Conservation (phyloP, 495 filamentous ascomycete genomes). For the Bryoglossum gracile region DNA sequence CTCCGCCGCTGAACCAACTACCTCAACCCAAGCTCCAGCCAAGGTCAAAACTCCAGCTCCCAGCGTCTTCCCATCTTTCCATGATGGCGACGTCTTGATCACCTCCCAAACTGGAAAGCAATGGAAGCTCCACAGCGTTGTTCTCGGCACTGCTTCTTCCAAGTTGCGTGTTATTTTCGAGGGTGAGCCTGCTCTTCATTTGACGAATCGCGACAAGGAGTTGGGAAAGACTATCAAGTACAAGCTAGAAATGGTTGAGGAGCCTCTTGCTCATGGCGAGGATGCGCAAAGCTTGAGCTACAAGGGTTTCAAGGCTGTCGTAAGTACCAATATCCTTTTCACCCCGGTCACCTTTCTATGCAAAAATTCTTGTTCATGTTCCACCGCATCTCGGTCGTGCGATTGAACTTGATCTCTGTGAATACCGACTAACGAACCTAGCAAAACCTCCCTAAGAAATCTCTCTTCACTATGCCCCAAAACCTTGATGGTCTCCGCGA, state of each 20-base stretch:
- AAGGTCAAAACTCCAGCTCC: too few species aligned
- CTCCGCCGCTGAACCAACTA: too few species aligned
- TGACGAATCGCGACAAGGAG: slow-evolving; percentile 12
- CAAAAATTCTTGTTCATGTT: too few species aligned
- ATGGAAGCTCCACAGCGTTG: slow-evolving; percentile 31
- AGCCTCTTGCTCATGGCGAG: background rate
- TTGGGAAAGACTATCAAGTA: slow-evolving; percentile 20
- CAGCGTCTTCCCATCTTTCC: slow-evolving; percentile 21
- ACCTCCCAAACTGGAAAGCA: slow-evolving; percentile 24
- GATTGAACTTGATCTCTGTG: too few species aligned
- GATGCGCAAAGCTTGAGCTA: slow-evolving; percentile 1
- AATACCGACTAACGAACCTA: background rate
- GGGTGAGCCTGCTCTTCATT: slow-evolving; percentile 1
- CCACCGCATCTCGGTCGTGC: too few species aligned
- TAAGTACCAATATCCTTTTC: slow-evolving; percentile 4
- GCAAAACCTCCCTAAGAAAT: background rate
- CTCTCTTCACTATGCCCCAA: background rate
- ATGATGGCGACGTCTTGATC: slow-evolving; percentile 34
- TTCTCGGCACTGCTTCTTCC: slow-evolving; percentile 22
- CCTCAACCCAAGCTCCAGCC: too few species aligned
- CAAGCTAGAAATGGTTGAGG: slow-evolving; percentile 19
- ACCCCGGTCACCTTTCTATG: too few species aligned
- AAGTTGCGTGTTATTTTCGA: slow-evolving; percentile 19
- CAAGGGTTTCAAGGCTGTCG: slow-evolving; percentile 6
- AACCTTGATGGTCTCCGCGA: slow-evolving; percentile 2